A percentile compares a stretch with the other conserved stretches of the same genome.
Conservation (phyloP, 805 yeast species). For the Yamadazyma philogaea region DNA sequence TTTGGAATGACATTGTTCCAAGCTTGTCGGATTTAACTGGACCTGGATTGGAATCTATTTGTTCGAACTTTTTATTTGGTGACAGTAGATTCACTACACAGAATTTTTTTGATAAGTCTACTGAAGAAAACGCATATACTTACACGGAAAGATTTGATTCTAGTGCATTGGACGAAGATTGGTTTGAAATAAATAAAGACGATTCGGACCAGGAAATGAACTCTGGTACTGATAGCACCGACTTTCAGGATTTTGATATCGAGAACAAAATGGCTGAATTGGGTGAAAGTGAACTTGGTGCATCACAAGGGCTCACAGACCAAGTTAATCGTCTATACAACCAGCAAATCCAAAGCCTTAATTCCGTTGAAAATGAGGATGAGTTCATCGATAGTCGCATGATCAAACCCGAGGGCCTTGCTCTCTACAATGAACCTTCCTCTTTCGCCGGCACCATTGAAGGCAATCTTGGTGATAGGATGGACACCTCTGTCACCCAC, state of each 20-base stretch:
- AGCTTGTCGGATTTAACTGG: slow-evolving; percentile 19
- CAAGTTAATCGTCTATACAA: slow-evolving; percentile 18
- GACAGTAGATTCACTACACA: slow-evolving; percentile 43
- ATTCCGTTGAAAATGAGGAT: slow-evolving; percentile 15
- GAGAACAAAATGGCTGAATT: slow-evolving; percentile 13
- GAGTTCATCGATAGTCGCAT: slow-evolving; percentile 23
- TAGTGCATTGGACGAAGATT: slow-evolving; percentile 23
- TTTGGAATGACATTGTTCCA: slow-evolving; percentile 27
- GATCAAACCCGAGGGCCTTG: slow-evolving; percentile 19
- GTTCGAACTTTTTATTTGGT: slow-evolving; percentile 32
- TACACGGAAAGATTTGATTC: slow-evolving; percentile 7
- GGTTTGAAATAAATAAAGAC: slow-evolving; percentile 15
- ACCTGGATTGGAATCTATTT: slow-evolving; percentile 7
- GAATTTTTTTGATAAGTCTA: slow-evolving; percentile 36
- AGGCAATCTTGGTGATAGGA: slow-evolving; percentile 55
- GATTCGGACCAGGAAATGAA: neutral
- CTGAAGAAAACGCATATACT: slow-evolving; percentile 19
- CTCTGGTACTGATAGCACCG: neutral
- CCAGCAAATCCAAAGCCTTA: slow-evolving; percentile 20
- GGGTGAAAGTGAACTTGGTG: slow-evolving; percentile 21
- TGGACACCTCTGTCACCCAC: slow-evolving; percentile 55
- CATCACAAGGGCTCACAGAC: slow-evolving; percentile 9
- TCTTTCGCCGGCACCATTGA: slow-evolving; percentile 17
- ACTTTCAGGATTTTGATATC: neutral
- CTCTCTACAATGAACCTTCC: slow-evolving; percentile 12